Conservation (phyloP, 352 stramenopile species). For the Globisporangium canariense region DNA sequence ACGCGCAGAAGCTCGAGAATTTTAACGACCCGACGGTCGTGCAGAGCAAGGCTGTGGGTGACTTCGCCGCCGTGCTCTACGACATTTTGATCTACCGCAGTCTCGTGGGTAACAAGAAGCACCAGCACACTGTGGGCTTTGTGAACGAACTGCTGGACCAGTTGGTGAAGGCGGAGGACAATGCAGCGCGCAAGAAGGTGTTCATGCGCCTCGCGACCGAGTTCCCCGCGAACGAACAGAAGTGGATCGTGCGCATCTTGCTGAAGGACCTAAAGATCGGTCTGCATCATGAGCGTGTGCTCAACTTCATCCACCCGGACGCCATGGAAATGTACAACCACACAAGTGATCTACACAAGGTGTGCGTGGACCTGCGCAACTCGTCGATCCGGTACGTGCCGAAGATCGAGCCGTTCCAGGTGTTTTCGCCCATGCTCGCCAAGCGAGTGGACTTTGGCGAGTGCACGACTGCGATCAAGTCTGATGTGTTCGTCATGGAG, state of each 20-base stretch:
- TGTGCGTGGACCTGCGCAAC: conserved; percentile 73
- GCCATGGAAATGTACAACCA: conserved; percentile 87
- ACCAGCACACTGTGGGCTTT: conserved; percentile 50
- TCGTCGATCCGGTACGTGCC: conserved; percentile 79
- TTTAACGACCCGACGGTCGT: conserved; percentile 84
- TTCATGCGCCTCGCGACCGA: conserved; percentile 77
- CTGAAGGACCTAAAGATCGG: conserved; percentile 88
- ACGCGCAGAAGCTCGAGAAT: conserved; percentile 76
- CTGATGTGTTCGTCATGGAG: conserved; percentile 77
- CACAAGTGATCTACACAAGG: conserved; percentile 78
- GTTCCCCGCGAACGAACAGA: conserved; percentile 72
- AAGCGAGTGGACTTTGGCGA: conserved; percentile 85
- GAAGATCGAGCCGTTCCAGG: conserved; percentile 74
- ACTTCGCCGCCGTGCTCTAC: conserved; percentile 76
- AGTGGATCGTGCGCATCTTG: conserved; percentile 80
- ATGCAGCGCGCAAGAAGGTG: conserved; percentile 39
- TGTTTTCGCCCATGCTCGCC: conserved; percentile 84
- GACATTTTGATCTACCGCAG: conserved; percentile 74
- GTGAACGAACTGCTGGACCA: conserved; percentile 64
- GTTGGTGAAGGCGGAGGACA: conserved; percentile 49
- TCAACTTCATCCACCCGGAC: conserved; percentile 80
- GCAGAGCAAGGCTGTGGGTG: conserved; percentile 72
- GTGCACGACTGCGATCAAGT: conserved; percentile 67
- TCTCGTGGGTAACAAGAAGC: conserved; percentile 29
- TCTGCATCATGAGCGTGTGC: conserved; percentile 72